Percentiles rank a stretch among this genome's conserved stretches.
Evolutionary conservation across 306 rosid species (phyloP).

Genomic region (Quercus parvula): DNA sequence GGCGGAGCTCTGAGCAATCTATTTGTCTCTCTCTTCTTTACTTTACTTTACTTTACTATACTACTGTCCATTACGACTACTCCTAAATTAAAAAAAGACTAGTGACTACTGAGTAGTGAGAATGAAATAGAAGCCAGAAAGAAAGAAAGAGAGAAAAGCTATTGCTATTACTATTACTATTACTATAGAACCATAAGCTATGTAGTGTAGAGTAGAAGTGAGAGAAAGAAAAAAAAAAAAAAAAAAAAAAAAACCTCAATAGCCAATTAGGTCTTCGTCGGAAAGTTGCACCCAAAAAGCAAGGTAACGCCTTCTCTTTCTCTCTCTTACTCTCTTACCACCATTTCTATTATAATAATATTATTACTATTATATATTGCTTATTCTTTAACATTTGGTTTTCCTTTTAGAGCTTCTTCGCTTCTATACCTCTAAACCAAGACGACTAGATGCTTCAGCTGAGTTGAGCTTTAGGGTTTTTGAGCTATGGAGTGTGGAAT

Average conservation of each 20-base stretch:
- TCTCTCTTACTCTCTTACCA: slow-evolving; percentile 29
- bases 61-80: too few species aligned
- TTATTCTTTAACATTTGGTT: slow-evolving; percentile 27
- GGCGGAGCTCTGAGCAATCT: slow-evolving; percentile 48
- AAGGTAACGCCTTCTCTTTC: slow-evolving; percentile 32
- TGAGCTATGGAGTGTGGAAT: too few species aligned
- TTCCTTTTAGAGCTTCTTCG: slow-evolving; percentile 2
- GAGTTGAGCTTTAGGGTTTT: too few species aligned
- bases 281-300: slow-evolving; percentile 58
- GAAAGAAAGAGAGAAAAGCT: slow-evolving; percentile 25
- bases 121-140: neutral
- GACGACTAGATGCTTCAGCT: too few species aligned
- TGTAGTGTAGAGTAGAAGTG: neutral
- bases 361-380: neutral
- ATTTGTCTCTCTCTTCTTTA: slow-evolving; percentile 39
- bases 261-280: slow-evolving; percentile 64
- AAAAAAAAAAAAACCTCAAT: neutral
- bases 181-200: too few species aligned
- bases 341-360: slow-evolving; percentile 42
- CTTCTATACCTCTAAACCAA: too few species aligned
- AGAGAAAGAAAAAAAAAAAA: neutral
- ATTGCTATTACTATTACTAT: too few species aligned
- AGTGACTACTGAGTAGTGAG: neutral
- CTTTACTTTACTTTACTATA: neutral
- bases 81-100: too few species aligned